Percentiles rank a stretch among this genome's conserved stretches.
phyloP scores from a whole-genome alignment of 495 filamentous ascomycete species.

The Penicillium bovifimosum region DNA sequence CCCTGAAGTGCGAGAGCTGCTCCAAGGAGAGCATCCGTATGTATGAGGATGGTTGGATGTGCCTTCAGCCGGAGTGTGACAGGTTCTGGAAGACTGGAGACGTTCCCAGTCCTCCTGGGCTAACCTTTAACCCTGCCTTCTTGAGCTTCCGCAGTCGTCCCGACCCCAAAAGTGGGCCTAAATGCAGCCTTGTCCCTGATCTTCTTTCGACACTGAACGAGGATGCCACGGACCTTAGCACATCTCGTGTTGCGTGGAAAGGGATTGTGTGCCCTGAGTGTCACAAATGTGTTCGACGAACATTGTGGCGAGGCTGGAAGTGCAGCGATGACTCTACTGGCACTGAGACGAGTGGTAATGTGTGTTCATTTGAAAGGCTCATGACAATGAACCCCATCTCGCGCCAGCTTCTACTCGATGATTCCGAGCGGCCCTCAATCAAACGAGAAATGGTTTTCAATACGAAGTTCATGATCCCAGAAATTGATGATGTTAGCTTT shows the following conservation, averaged over 20 bases:
- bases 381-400: slow-evolving; percentile 23
- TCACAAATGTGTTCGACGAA: slow-evolving; percentile 54
- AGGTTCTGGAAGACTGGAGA: slow-evolving; percentile 49
- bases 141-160: slow-evolving; percentile 42
- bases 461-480: slow-evolving; percentile 9
- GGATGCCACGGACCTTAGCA: slow-evolving; percentile 21
- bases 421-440: slow-evolving; percentile 23
- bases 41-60: slow-evolving; percentile 63
- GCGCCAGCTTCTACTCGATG: slow-evolving; percentile 29
- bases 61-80: slow-evolving; percentile 52
- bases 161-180: slow-evolving; percentile 30
- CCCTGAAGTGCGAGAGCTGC: slow-evolving; percentile 38
- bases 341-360: background rate
- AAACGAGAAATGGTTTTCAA: slow-evolving; percentile 22
- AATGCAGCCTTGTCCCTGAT: slow-evolving; percentile 31
- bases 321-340: slow-evolving; percentile 40
- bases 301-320: slow-evolving; percentile 58
- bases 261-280: slow-evolving; percentile 76
- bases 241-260: slow-evolving; percentile 41
- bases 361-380: slow-evolving; percentile 21
- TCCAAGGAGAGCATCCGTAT: slow-evolving; percentile 31
- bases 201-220: slow-evolving; percentile 34
- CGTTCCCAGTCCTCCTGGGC: slow-evolving; percentile 16
- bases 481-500: slow-evolving; percentile 14
- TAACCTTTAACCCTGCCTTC: slow-evolving; percentile 56